These are phyloP conservation scores for Pseudevernia furfuracea DNA, from an alignment of 495 filamentous ascomycete genomes.

Conservation along the genomic window DNA sequence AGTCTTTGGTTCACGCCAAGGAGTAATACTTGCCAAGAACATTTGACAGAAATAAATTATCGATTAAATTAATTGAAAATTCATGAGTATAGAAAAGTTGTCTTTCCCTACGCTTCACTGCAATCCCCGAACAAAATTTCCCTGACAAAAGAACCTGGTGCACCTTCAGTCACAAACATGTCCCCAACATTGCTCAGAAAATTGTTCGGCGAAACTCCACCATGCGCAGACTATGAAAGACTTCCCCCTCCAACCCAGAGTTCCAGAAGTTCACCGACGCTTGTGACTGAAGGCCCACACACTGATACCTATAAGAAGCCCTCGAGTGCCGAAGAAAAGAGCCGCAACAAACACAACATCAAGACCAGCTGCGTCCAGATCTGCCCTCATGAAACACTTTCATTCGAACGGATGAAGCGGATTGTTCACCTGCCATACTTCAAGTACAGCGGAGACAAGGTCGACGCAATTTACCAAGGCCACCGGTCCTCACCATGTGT, in stretches of 20 bases:
- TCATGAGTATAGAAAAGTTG: background rate
- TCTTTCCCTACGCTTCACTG: background rate
- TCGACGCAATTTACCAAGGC: background rate
- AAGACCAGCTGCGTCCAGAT: background rate
- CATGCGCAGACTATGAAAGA: background rate
- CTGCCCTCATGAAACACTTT: background rate
- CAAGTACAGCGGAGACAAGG: background rate
- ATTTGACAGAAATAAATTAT: background rate
- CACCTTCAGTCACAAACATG: background rate
- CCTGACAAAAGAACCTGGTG: background rate
- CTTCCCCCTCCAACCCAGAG: background rate
- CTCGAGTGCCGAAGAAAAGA: background rate
- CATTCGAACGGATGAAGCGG: background rate
- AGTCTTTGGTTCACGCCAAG: background rate
- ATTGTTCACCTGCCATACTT: background rate
- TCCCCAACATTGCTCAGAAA: background rate
- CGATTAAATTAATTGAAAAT: background rate
- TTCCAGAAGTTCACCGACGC: background rate
- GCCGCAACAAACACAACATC: background rate
- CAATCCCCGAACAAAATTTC: background rate
- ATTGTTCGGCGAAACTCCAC: background rate
- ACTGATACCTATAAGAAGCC: background rate
- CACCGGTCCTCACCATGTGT: background rate
- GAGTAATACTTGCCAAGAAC: background rate
- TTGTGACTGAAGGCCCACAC: background rate